Evolutionary conservation across 2,329 filamentous ascomycete genomes (phyloP).

Genomic region (Ophiostoma montium): DNA sequence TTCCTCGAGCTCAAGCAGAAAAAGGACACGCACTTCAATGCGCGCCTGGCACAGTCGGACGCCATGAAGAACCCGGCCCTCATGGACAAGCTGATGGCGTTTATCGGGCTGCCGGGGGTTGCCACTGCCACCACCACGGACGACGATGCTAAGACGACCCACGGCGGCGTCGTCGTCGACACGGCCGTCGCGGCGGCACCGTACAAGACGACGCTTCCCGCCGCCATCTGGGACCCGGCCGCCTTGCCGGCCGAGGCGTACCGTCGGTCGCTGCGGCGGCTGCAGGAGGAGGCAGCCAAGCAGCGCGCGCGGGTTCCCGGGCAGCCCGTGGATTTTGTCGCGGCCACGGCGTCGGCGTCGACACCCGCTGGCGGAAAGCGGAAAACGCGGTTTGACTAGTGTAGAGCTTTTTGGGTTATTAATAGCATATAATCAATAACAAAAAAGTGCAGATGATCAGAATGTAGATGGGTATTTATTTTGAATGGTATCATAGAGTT

Average conservation of each 20-base stretch:
- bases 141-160: background rate
- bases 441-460: background rate
- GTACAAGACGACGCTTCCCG: constrained; percentile 48
- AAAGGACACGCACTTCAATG: constrained; percentile 65
- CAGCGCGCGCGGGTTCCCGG: constrained; percentile 31
- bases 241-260: constrained; percentile 42
- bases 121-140: constrained; percentile 25
- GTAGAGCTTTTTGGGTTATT: no score
- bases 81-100: constrained; percentile 57
- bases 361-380: constrained; percentile 17
- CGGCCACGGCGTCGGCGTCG: constrained; percentile 16
- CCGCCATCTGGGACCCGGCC: constrained; percentile 43
- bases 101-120: constrained; percentile 32
- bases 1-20: constrained; percentile 62
- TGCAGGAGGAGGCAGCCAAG: constrained; percentile 30
- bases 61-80: constrained; percentile 60
- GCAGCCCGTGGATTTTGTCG: constrained; percentile 36
- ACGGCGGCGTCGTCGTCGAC: background rate
- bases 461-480: no score
- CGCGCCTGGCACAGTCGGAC: constrained; percentile 50
- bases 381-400: constrained; percentile 22
- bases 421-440: no score
- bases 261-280: constrained; percentile 33
- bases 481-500: background rate
- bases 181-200: constrained; percentile 22